Conservation (phyloP, 148 eudicot genomes). For the Suaeda aralocaspica region DNA sequence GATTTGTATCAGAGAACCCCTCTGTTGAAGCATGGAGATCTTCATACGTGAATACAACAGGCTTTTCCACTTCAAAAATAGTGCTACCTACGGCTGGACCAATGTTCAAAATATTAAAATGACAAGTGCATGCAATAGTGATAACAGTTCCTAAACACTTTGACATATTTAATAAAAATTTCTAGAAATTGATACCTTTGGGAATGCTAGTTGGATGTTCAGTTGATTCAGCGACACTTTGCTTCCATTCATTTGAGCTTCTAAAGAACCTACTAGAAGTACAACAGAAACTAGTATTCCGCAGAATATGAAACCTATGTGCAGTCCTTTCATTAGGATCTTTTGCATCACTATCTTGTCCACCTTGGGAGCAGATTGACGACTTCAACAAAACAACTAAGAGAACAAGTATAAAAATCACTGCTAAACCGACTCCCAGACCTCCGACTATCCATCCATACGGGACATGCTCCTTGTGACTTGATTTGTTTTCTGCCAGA, state of each 20-base stretch:
- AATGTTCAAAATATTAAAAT: not conserved
- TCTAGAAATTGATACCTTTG: conserved; percentile 45
- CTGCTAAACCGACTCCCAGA: conserved; percentile 50
- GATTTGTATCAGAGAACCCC: conserved; percentile 84
- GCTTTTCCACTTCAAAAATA: conserved; percentile 90
- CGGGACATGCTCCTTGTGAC: conserved; percentile 47
- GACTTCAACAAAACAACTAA: conserved; percentile 50
- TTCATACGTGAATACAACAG: conserved; percentile 65
- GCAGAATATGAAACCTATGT: conserved; percentile 69
- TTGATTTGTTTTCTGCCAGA: conserved; percentile 38
- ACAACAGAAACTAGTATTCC: conserved; percentile 73
- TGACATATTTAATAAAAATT: not conserved
- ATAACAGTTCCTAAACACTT: not conserved
- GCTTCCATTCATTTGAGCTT: conserved; percentile 58
- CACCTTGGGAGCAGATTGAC: conserved; percentile 40
- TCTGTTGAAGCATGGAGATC: conserved; percentile 68
- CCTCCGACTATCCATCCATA: conserved; percentile 86
- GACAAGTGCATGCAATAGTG: not conserved
- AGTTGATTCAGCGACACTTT: conserved; percentile 40
- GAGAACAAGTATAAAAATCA: conserved; percentile 43
- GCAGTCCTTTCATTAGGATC: conserved; percentile 48
- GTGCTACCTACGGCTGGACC: conserved; percentile 68
- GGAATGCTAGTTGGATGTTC: conserved; percentile 63
- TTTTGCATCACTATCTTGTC: conserved; percentile 38
- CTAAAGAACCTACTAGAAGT: conserved; percentile 65